These are phyloP conservation scores for Sporisorium scitamineum DNA, from an alignment of 1,284 basidiomycete genomes.

Conservation along the genomic window DNA sequence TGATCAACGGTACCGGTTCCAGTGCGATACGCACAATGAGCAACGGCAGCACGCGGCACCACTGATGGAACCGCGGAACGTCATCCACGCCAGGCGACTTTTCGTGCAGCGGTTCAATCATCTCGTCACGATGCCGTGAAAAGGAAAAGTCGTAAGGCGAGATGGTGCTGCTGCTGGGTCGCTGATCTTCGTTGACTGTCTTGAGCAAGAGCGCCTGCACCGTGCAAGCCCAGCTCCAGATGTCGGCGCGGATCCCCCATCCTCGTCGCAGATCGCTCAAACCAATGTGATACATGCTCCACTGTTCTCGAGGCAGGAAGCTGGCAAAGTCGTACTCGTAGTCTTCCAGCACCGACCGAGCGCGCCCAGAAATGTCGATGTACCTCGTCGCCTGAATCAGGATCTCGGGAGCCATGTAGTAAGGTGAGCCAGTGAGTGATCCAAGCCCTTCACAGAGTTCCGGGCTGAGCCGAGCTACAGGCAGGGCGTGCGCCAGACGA, in stretches of 20 bases:
- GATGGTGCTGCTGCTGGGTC: constrained; percentile 49
- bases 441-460: constrained; percentile 56
- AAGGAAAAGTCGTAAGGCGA: constrained; percentile 63
- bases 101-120: constrained; percentile 47
- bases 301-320: constrained; percentile 29
- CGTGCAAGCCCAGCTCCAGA: constrained; percentile 64
- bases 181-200: constrained; percentile 29
- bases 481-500: constrained; percentile 7
- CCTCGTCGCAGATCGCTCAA: constrained; percentile 54
- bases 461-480: constrained; percentile 17
- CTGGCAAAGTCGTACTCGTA: constrained; percentile 44
- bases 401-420: constrained; percentile 64
- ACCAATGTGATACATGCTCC: constrained; percentile 38
- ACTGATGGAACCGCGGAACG: constrained; percentile 57
- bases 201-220: constrained; percentile 52
- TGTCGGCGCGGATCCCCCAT: constrained; percentile 60
- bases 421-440: constrained; percentile 60
- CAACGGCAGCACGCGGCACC: constrained; percentile 54
- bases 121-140: constrained; percentile 47
- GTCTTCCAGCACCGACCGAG: constrained; percentile 54
- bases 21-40: constrained; percentile 47
- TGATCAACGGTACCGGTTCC: constrained; percentile 27
- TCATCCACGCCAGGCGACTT: constrained; percentile 43
- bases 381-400: constrained; percentile 60
- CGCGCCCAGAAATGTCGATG: constrained; percentile 33